Conservation (phyloP, 2,329 filamentous ascomycete genomes). For the Xylariales sp. region DNA sequence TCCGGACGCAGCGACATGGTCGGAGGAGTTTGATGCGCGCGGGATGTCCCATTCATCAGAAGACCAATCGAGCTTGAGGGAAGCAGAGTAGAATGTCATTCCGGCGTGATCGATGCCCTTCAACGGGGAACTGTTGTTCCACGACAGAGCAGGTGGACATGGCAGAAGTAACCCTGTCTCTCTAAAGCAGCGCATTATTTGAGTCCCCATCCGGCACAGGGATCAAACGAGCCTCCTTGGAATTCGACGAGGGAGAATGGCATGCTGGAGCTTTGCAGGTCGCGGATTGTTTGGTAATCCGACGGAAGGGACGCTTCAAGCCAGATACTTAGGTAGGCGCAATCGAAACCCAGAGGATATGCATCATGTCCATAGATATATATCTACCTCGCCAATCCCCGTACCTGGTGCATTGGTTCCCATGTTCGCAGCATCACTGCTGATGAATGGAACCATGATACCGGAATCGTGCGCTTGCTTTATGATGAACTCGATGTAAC, state of each 20-base stretch:
- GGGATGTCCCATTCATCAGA: background rate
- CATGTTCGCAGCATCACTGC: slow-evolving; percentile 59
- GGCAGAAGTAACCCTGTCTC: too few relatives aligned
- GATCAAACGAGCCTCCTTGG: slow-evolving; percentile 67
- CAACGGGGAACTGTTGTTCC: too few relatives aligned
- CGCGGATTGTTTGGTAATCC: slow-evolving; percentile 46
- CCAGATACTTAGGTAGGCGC: slow-evolving; percentile 46
- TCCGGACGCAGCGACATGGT: too few relatives aligned
- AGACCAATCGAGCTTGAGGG: background rate
- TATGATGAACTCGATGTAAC: slow-evolving; percentile 66
- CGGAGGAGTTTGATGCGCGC: background rate
- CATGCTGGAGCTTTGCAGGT: slow-evolving; percentile 56
- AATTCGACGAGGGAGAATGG: slow-evolving; percentile 46
- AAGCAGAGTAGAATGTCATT: background rate
- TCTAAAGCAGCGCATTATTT: slow-evolving; percentile 56
- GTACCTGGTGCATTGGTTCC: slow-evolving; percentile 55
- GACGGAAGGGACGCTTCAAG: slow-evolving; percentile 46
- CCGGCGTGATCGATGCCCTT: background rate
- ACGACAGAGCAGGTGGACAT: too few relatives aligned
- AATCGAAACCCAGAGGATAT: slow-evolving; percentile 38
- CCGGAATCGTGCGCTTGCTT: slow-evolving; percentile 62
- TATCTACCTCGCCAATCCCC: slow-evolving; percentile 36
- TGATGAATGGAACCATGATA: slow-evolving; percentile 69
- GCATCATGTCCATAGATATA: slow-evolving; percentile 29
- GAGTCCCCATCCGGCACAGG: slow-evolving; percentile 67